Percentiles rank a stretch among this genome's conserved stretches.
Evolutionary conservation across 176 grass and related monocot genomes (phyloP).

Genomic region (sorghum (Sorghum bicolor)): DNA sequence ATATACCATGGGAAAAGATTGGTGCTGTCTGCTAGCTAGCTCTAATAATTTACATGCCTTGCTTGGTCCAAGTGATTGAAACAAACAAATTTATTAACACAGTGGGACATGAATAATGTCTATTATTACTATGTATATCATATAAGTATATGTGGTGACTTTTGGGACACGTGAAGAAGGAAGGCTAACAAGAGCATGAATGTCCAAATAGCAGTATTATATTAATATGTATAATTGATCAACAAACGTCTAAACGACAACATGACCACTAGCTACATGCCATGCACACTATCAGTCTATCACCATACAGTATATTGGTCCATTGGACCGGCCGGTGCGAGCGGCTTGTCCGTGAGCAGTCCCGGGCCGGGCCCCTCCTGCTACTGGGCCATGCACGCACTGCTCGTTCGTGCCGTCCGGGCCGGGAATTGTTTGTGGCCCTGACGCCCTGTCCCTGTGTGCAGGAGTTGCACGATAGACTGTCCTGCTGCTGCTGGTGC

Average conservation of each 20-base stretch:
- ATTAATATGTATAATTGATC: too few species aligned
- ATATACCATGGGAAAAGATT: too few species aligned
- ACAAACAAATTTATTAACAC: too few species aligned
- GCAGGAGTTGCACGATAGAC: neutral
- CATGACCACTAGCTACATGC: neutral
- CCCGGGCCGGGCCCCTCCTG: neutral
- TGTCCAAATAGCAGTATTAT: too few species aligned
- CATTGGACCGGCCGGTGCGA: neutral
- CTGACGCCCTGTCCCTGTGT: neutral
- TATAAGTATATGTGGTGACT: neutral
- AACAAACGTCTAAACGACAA: too few species aligned
- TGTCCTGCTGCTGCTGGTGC: neutral
- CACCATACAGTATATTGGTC: neutral
- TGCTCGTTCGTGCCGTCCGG: neutral
- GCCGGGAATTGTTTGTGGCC: neutral
- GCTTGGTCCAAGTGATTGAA: too few species aligned
- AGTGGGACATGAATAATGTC: too few species aligned
- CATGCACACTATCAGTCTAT: neutral
- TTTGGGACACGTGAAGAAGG: neutral
- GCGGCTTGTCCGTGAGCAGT: constrained; percentile 37
- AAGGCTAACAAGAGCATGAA: neutral
- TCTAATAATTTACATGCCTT: too few species aligned
- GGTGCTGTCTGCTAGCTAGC: too few species aligned
- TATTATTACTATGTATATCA: too few species aligned
- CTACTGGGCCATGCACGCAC: neutral